Evolutionary conservation across 2,329 filamentous ascomycete species (phyloP).

Genomic region (Venturia nashicola): DNA sequence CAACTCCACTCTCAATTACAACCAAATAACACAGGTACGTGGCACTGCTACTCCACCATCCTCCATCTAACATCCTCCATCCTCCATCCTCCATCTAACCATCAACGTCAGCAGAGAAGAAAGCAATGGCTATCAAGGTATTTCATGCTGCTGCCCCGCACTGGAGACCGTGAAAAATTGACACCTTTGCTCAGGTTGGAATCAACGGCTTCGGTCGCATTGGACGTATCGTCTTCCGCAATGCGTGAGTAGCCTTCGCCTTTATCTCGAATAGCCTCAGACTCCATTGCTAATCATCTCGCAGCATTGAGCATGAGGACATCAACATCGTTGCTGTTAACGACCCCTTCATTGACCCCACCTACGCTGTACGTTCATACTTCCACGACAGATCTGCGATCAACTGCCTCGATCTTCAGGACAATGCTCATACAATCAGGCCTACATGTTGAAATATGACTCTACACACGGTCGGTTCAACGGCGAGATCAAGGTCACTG

Average conservation of each 20-base stretch:
- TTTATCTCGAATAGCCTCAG: constrained; percentile 8
- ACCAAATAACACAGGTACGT: neutral
- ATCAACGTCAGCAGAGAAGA: neutral
- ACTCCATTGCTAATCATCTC: constrained; percentile 10
- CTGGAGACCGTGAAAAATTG: neutral
- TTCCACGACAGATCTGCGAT: neutral
- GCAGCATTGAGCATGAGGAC: constrained; percentile 68
- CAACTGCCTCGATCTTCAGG: neutral
- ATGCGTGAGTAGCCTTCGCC: constrained; percentile 51
- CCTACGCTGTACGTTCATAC: constrained; percentile 78
- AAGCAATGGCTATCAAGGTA: constrained; percentile 6
- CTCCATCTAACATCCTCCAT: neutral
- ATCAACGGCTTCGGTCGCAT: constrained; percentile 99
- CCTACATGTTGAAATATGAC: constrained; percentile 99
- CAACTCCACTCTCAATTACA: neutral
- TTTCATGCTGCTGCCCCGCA: neutral
- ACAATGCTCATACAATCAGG: constrained; percentile 40
- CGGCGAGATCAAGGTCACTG: constrained; percentile 67
- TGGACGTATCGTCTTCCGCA: constrained; percentile 97
- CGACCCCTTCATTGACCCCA: constrained; percentile 96
- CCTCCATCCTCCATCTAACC: neutral
- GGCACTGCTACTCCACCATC: neutral
- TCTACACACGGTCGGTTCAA: constrained; percentile 95
- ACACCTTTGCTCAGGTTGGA: constrained; percentile 53
- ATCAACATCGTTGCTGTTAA: constrained; percentile 95